Conservation (phyloP, 495 filamentous ascomycete species). For the Cairneyella variabilis region DNA sequence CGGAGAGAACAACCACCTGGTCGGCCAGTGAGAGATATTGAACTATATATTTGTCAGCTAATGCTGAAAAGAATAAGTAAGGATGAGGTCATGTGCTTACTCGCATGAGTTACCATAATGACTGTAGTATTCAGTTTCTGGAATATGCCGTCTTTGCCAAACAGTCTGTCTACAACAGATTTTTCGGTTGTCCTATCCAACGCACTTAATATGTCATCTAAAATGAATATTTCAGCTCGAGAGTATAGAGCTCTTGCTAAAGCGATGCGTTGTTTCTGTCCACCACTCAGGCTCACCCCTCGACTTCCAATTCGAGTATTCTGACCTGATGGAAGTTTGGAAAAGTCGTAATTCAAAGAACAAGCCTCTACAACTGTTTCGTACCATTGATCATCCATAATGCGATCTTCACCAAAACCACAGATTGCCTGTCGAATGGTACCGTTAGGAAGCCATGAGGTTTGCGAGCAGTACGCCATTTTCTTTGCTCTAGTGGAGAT, state of each 20-base stretch:
- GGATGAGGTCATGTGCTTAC: conserved; percentile 24
- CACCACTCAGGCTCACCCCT: conserved; percentile 50
- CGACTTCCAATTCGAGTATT: conserved; percentile 52
- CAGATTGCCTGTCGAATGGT: conserved; percentile 33
- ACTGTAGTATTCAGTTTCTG: conserved; percentile 27
- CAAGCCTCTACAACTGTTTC: conserved; percentile 23
- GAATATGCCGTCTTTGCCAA: conserved; percentile 30
- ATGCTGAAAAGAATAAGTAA: background rate
- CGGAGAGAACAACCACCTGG: background rate
- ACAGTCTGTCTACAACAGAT: conserved; percentile 28
- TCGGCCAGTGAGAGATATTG: background rate
- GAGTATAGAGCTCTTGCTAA: conserved; percentile 39
- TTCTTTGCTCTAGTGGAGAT: conserved; percentile 1
- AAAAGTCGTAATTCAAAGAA: conserved; percentile 30
- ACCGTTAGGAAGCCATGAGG: conserved; percentile 35
- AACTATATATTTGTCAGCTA: background rate
- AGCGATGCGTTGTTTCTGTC: conserved; percentile 52
- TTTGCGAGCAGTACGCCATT: conserved; percentile 29
- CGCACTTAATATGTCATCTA: conserved; percentile 35
- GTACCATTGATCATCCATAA: conserved; percentile 1
- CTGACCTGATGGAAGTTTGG: conserved; percentile 46
- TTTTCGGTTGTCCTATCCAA: conserved; percentile 32
- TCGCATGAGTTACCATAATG: conserved; percentile 29
- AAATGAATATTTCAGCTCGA: conserved; percentile 24
- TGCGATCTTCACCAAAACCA: conserved; percentile 2